Percentiles rank a stretch among this genome's conserved stretches.
Conservation (phyloP, 305 asterid genomes). For the Andrographis paniculata region DNA sequence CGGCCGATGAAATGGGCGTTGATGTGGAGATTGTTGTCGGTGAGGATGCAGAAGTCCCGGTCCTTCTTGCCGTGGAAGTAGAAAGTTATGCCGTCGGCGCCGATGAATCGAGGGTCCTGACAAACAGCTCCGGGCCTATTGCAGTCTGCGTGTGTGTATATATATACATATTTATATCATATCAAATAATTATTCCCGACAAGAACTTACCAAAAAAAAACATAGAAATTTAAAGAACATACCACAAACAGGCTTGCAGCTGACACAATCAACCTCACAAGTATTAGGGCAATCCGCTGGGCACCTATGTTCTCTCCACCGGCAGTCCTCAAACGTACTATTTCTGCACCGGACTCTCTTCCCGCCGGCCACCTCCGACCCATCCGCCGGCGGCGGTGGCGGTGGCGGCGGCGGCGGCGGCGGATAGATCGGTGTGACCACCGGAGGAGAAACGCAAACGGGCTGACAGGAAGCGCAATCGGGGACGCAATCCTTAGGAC, state of each 20-base stretch:
- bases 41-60: slow-evolving; percentile 54
- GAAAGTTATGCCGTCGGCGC: slow-evolving; percentile 77
- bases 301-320: slow-evolving; percentile 38
- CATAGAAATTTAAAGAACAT: slow-evolving; percentile 16
- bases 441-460: slow-evolving; percentile 11
- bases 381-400: slow-evolving; percentile 34
- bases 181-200: background rate
- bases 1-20: slow-evolving; percentile 79
- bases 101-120: slow-evolving; percentile 75
- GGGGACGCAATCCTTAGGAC: slow-evolving; percentile 24
- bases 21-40: slow-evolving; percentile 68
- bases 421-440: background rate
- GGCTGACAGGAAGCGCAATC: slow-evolving; percentile 26
- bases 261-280: slow-evolving; percentile 65
- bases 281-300: slow-evolving; percentile 51
- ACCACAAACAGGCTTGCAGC: slow-evolving; percentile 83
- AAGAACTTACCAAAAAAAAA: too few relatives aligned
- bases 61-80: slow-evolving; percentile 83
- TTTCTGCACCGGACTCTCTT: slow-evolving; percentile 51
- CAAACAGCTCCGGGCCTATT: slow-evolving; percentile 77
- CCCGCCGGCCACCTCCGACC: slow-evolving; percentile 37
- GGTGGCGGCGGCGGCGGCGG: slow-evolving; percentile 12
- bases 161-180: too few relatives aligned
- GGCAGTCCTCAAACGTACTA: slow-evolving; percentile 35
- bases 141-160: slow-evolving; percentile 40